Base-by-base conservation (phyloP, 1,139 yeast genomes). In the Suhomyces atakaporum region DNA sequence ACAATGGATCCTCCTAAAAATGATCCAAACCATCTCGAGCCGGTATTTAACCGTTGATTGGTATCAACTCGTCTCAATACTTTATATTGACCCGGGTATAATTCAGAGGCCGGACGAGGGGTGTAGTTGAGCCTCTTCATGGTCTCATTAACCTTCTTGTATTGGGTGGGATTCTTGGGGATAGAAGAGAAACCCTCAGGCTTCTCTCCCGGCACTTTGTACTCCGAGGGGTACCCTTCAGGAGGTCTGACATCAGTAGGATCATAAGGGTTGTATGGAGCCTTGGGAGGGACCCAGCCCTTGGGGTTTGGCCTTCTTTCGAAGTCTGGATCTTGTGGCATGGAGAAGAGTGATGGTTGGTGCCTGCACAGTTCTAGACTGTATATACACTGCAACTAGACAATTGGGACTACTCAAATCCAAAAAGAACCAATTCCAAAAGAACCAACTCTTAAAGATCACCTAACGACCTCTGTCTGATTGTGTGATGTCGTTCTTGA, bases 251-350 rank as follows among this genome's bases (percentile, higher is more conserved):
- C 58, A 56, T 86, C 96, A 0, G 77, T 62, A 0, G 92, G 85
- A 54, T 86, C 96, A 53, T 81, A 86, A 3, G 95, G 95, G 49
- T 86, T 86, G 55, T 85, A 87, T 0, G 92, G 92, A 2, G 90
- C 92, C 45, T 74, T 77, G 3, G 95, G 95, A 2, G 82, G 86
- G 0, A 75, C 75, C 95, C 95, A 85, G 0, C 92, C 92, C 12
- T 77, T 77, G 2, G 95, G 94, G 50, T 85, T 82, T 3, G 94
- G 87, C 42, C 89, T 66, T 66, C 94, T 70, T 27, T 74, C 69
- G 19, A 44, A 29, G 19, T 55, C 57, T 33, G 29, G 10, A 13
- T 34, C 42, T 22, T 36, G 30, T 7, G 20, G 20, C 20, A 18
- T 18, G 20, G 20, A n/a, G n/a, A n/a, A n/a, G n/a, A n/a, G n/a